Conservation (phyloP, 805 yeast genomes). For the Crinitomyces ghanaensis region DNA sequence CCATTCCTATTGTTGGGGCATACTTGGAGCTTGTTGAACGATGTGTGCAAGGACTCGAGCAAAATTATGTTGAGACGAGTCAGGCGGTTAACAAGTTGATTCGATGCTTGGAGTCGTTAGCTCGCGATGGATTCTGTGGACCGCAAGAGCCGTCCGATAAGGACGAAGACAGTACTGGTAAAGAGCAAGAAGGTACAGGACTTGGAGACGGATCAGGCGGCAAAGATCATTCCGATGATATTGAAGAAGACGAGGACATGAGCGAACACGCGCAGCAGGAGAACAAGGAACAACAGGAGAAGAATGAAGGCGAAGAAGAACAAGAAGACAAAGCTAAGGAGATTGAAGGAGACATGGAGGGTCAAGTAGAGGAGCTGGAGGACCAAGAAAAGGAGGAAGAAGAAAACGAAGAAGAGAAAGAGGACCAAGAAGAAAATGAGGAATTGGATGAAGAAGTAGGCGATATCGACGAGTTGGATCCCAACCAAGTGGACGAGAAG, state of each 20-base stretch:
- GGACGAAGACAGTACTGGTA: constrained; percentile 47
- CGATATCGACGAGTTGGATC: constrained; percentile 80
- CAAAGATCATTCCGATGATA: constrained; percentile 66
- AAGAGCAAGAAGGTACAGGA: constrained; percentile 78
- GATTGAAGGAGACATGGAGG: constrained; percentile 96
- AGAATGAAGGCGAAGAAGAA: constrained; percentile 34
- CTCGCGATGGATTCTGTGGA: constrained; percentile 81
- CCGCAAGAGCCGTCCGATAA: constrained; percentile 64
- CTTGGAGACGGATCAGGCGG: constrained; percentile 92
- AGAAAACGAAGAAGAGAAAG: constrained; percentile 36
- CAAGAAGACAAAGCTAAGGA: constrained; percentile 87
- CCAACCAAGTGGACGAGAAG: constrained; percentile 90
- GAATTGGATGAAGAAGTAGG: constrained; percentile 85
- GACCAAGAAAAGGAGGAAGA: constrained; percentile 52
- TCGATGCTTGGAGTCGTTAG: constrained; percentile 43
- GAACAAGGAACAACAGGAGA: constrained; percentile 52
- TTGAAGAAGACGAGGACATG: constrained; percentile 53
- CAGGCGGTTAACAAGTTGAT: constrained; percentile 53
- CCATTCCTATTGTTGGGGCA: constrained; percentile 51
- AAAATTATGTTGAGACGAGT: constrained; percentile 42
- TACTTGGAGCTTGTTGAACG: constrained; percentile 40
- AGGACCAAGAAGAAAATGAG: constrained; percentile 46
- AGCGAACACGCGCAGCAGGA: constrained; percentile 60
- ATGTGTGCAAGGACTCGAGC: constrained; percentile 35
- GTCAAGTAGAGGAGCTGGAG: constrained; percentile 71